Evolutionary conservation across 768 basidiomycete genomes (phyloP), one percentile per base, ranked within the genome.

Genomic region (Boletus rubroflammeus): DNA sequence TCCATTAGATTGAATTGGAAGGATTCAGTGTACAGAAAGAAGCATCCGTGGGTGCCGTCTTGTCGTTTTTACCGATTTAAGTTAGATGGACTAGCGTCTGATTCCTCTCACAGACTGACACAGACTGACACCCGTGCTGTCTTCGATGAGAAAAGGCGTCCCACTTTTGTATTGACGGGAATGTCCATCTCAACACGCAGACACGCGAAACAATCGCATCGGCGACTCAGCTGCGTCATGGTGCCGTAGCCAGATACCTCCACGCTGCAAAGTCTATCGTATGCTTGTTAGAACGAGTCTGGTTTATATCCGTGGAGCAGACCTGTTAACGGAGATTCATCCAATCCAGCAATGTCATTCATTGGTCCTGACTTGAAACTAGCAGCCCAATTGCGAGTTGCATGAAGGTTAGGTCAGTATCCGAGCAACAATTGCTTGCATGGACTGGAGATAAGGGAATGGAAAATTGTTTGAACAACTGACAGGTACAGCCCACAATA

Each of bases 31-130:
- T 32, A 13, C 31, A 47, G 53, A 53, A 51, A 34, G 51, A 55
- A 55, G 55, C 34, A 26, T 60, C 51, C 45, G 49, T 47, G 53
- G 48, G 60, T 56, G 51, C 48, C 43, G 8, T 47, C 9, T 44
- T 23, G 38, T 38, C 25, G 1, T 6, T 15, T 49, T 66, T 55
- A 23, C 64, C 63, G 43, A 39, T 60, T 64, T 54, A 45, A 65
- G 63, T 11, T 55, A 50, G 53, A 53, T 51, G 40, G 32, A 5
- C 25, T 32, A 47, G 49, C 15, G 23, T 38, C 21, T 48, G 39
- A 51, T 41, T 21, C 31, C 53, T 63, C 54, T 53, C 51, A 58
- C 44, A 58, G 50, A 45, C 38, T 36, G 44, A 54, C 51, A 58
- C 44, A 58, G 50, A 45, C 38, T 36, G 44, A 54, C 15, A 34